phyloP scores from a whole-genome alignment of 2,329 filamentous ascomycete genomes.

The Ophioceras dolichostomum region DNA sequence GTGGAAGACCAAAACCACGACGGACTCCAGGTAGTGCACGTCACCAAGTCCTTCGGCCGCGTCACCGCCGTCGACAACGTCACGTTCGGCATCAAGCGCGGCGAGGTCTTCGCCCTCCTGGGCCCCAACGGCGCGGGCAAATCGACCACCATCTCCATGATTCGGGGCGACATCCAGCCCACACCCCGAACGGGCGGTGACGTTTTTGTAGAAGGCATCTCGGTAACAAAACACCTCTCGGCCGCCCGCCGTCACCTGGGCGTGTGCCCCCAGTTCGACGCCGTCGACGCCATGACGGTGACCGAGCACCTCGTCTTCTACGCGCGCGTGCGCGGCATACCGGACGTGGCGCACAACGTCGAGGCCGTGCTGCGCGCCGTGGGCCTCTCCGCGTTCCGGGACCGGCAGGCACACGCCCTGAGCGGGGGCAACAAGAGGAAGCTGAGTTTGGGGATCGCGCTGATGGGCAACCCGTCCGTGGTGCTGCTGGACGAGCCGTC shows the following conservation, averaged over 20 bases:
- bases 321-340: conserved; percentile 68
- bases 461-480: conserved; percentile 86
- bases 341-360: conserved; percentile 66
- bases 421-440: conserved; percentile 94
- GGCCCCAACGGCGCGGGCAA: conserved; percentile 91
- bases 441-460: conserved; percentile 72
- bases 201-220: conserved; percentile 66
- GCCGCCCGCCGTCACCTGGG: conserved; percentile 66
- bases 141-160: conserved; percentile 76
- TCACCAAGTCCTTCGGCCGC: conserved; percentile 68
- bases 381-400: conserved; percentile 57
- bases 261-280: conserved; percentile 84
- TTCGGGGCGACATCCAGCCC: conserved; percentile 77
- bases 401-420: conserved; percentile 65
- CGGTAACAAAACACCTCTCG: conserved; percentile 60
- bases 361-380: conserved; percentile 68
- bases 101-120: conserved; percentile 79
- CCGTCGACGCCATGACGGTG: conserved; percentile 85
- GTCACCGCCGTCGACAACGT: conserved; percentile 80
- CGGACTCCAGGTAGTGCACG: conserved; percentile 65
- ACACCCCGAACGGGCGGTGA: conserved; percentile 48
- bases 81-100: conserved; percentile 66
- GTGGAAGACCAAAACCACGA: conserved; percentile 22
- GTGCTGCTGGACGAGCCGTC: conserved; percentile 82
- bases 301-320: conserved; percentile 81